Conservation (phyloP, 257 asterid genomes). For the Rehmannia glutinosa region DNA sequence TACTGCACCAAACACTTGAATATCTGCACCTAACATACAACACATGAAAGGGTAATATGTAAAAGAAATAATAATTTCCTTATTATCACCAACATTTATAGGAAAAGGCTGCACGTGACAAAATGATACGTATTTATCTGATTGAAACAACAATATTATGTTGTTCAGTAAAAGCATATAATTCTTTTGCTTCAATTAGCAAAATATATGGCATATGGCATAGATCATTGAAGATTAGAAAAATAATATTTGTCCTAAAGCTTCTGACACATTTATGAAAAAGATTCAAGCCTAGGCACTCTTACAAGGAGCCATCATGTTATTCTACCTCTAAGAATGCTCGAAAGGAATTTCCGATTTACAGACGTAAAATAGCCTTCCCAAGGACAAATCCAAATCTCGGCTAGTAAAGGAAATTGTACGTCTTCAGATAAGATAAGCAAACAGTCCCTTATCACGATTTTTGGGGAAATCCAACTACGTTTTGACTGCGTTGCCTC, state of each 20-base stretch:
- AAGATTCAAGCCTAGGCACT: neutral
- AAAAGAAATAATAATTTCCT: neutral
- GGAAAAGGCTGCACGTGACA: neutral
- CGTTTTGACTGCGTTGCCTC: too few species aligned
- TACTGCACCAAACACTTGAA: neutral
- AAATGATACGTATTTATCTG: neutral
- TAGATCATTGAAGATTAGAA: neutral
- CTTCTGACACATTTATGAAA: neutral
- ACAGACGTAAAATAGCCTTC: neutral
- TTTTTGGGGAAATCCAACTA: neutral
- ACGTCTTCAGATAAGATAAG: neutral
- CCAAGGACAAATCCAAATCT: neutral
- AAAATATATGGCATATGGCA: neutral
- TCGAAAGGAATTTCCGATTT: neutral
- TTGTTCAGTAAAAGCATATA: neutral
- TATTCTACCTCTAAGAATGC: neutral
- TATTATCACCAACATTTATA: slow-evolving; percentile 3
- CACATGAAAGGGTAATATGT: neutral
- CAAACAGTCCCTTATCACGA: neutral
- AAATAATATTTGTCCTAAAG: neutral
- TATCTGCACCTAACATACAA: neutral
- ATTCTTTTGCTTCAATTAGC: neutral
- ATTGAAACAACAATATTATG: neutral
- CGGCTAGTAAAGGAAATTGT: neutral
- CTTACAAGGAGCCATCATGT: slow-evolving; percentile 10